Base-by-base conservation (phyloP, 1,284 basidiomycete species). In the Vanrija pseudolonga region DNA sequence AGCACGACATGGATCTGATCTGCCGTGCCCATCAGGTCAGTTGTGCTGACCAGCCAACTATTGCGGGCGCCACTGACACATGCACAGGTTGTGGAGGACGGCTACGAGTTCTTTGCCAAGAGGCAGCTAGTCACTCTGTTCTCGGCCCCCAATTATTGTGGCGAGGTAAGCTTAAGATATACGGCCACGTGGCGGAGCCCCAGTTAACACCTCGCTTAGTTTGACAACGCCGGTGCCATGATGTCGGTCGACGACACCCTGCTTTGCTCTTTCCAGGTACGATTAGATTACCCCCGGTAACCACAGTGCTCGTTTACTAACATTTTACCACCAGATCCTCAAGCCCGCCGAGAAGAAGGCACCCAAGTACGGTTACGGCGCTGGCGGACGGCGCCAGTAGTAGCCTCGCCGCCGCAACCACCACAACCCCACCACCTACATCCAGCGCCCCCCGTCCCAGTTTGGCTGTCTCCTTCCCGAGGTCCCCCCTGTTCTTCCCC, bases 161-260 rank as follows among this genome's bases (percentile, higher is more conserved):
- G 91, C 68, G 91, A 96, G 68, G 68, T 73, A 60, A 61, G 67
- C 61, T 9, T 22, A 24, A 22, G 26, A 26, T 9, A 32, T 32
- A 12, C 5, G 32, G 32, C 32, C 32, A 32, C 32, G 32, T 32
- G 32, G 32, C 14, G 32, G 32, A 32, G 17, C 14, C 22, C 47
- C 11, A 17, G 11, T 6, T 17, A 5, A 19, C 6, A 9, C 17
- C 36, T 46, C 14, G 20, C 26, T 20, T 50, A 76, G 80, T 98
- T 98, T 71, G 96, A 98, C 79, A 98, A 98, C 74, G 94, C 94
- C 17, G 95, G 95, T 40, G 95, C 95, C 24, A 98, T 98, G 95
- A 98, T 98, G 96, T 94, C 90, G 71, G 96, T 98, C 50, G 95
- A 98, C 73, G 95, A 98, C 80, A 97, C 94, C 8, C 77, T 98